These are phyloP conservation scores for Chaetomium strumarium DNA, from an alignment of 2,329 filamentous ascomycete genomes.

Conservation along the genomic window DNA sequence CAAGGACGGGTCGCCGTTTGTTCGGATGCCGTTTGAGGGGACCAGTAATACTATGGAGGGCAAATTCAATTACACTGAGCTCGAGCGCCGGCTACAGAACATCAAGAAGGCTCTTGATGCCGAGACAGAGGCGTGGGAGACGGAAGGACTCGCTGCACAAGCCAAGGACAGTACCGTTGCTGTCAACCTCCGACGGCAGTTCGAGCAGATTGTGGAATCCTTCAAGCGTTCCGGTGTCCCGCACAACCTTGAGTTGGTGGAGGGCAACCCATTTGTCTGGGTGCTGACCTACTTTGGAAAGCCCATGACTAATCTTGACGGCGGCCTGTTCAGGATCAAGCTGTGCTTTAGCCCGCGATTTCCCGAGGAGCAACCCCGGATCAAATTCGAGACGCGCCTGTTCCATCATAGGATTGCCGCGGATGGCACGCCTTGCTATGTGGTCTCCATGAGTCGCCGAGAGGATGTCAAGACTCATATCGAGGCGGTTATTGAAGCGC, in stretches of 20 bases:
- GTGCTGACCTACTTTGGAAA: conserved; percentile 80
- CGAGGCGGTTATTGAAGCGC: conserved; percentile 68
- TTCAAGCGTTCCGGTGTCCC: conserved; percentile 68
- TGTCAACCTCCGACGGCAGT: conserved; percentile 76
- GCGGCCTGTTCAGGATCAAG: conserved; percentile 78
- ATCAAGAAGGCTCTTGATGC: conserved; percentile 66
- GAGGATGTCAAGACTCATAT: conserved; percentile 82
- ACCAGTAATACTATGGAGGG: conserved; percentile 76
- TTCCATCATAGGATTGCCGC: conserved; percentile 84
- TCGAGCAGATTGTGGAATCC: conserved; percentile 70
- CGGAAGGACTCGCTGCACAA: conserved; percentile 58
- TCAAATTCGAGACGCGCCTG: conserved; percentile 71
- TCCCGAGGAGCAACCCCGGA: conserved; percentile 80
- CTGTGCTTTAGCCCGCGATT: conserved; percentile 78
- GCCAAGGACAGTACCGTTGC: conserved; percentile 67
- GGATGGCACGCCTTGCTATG: conserved; percentile 80
- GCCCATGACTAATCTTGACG: conserved; percentile 89
- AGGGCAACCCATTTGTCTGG: conserved; percentile 89
- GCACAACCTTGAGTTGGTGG: conserved; percentile 68
- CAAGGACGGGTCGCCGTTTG: conserved; percentile 59
- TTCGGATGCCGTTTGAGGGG: conserved; percentile 83
- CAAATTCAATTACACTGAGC: conserved; percentile 70
- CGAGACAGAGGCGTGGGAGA: conserved; percentile 67
- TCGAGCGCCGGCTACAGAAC: conserved; percentile 61
- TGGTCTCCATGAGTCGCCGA: conserved; percentile 49